Percentiles rank a stretch among this genome's conserved stretches.
These are phyloP conservation scores for Tritrichomonas foetus DNA, from an alignment of 208 protist genomes.

Conservation along the genomic window DNA sequence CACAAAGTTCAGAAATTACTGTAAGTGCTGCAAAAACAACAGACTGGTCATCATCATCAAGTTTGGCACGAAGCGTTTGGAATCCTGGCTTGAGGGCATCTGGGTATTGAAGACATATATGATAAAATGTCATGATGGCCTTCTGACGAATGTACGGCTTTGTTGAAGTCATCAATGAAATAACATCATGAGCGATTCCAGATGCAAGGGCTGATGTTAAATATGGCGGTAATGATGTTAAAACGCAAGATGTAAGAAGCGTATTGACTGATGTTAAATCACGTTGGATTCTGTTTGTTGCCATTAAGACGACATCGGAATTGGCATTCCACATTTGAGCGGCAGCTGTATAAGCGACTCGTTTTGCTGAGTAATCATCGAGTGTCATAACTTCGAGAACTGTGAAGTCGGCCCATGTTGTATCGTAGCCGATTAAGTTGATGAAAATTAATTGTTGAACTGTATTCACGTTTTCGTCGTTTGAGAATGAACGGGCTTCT, in stretches of 20 bases:
- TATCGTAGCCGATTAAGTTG: background rate
- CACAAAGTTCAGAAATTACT: constrained; percentile 26
- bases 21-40: constrained; percentile 16
- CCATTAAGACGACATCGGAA: constrained; percentile 23
- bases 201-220: background rate
- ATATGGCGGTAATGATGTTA: background rate
- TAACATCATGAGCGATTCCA: background rate
- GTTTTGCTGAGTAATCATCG: background rate
- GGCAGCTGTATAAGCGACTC: background rate
- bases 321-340: constrained; percentile 2
- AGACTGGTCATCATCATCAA: constrained; percentile 5
- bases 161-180: background rate
- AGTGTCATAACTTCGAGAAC: background rate
- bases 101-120: constrained; percentile 1
- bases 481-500: background rate
- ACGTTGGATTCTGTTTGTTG: background rate
- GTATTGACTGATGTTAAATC: constrained; percentile 13
- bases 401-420: constrained; percentile 12
- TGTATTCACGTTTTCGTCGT: background rate
- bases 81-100: background rate
- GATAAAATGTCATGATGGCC: constrained; percentile 26
- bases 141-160: constrained; percentile 16
- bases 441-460: background rate
- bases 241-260: background rate
- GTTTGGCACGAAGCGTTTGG: background rate